Base-by-base conservation (phyloP, 345 rosid genomes). In the Microthlaspi erraticum region DNA sequence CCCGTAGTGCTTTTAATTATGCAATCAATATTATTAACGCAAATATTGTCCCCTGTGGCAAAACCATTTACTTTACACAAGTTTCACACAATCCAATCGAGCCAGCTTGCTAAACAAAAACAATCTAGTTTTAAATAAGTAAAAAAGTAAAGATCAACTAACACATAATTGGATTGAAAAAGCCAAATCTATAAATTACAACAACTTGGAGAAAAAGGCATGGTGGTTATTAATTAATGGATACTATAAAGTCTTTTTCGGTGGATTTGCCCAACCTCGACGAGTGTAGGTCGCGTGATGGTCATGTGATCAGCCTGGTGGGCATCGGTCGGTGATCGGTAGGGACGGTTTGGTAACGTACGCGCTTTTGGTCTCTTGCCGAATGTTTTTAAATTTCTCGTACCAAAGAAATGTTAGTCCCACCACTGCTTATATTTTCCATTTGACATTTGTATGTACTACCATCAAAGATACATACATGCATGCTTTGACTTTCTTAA, bases 271-370 rank as follows among this genome's bases (percentile, higher is more conserved):
- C 14, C 39, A 69, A 70, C 34, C 12, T 58, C 18, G 39, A 51
- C 5, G 46, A 23, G 41, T 26, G 37, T 34, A 33, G 10, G 10
- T 18, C 44, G 49, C 32, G 41, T 46, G 60, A 50, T 11, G 60
- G 53, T 60, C 75, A 60, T 14, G 75, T 60, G 60, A 50, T 60
- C 20, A 42, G 7, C 50, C 42, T 36, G 8, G 26, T 26, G 34
- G 8, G 26, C 39, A 16, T 39, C 51, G 52, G 61, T 42, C 33
- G 19, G 62, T 42, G 72, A 43, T 16, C 10, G 34, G 72, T 55
- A 55, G 54, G 72, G 72, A 32, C 36, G 72, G 71, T 43, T 55
- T 55, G 44, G 63, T 55, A 55, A 32, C 20, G 55, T 68, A 68
- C 44, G 72, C 34, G 32, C 5, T 43, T 55, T 38, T 32, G 42